These are phyloP conservation scores for Ziziphus jujuba DNA, from an alignment of 306 rosid genomes.

Conservation along the genomic window DNA sequence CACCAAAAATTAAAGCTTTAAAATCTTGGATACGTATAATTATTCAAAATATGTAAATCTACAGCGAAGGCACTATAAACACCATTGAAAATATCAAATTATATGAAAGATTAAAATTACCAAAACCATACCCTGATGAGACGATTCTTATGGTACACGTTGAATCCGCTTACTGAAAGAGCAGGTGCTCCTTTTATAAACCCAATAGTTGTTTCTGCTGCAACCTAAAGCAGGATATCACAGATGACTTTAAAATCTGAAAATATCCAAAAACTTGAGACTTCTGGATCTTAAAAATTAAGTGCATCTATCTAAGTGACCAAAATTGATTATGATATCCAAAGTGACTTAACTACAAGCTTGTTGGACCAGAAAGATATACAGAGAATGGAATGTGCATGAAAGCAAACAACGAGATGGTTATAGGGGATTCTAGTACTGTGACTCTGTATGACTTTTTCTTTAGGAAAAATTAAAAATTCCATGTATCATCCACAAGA, in stretches of 20 bases:
- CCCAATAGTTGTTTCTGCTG: conserved; percentile 68
- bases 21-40: conserved; percentile 5
- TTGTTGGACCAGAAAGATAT: too few species aligned
- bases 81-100: not conserved
- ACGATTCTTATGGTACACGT: conserved; percentile 91
- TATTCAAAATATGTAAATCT: conserved; percentile 1
- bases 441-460: too few species aligned
- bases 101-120: conserved; percentile 19
- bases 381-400: too few species aligned
- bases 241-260: not conserved
- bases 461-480: too few species aligned
- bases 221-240: conserved; percentile 44
- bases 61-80: not conserved
- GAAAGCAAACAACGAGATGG: too few species aligned
- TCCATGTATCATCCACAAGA: too few species aligned
- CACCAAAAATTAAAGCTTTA: conserved; percentile 5
- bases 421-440: too few species aligned
- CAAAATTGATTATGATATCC: too few species aligned
- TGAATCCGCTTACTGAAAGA: conserved; percentile 68
- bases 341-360: too few species aligned
- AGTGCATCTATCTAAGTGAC: too few species aligned
- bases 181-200: conserved; percentile 72
- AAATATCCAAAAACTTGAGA: too few species aligned
- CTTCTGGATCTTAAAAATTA: too few species aligned
- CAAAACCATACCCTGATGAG: conserved; percentile 75